Conservation (phyloP, 495 filamentous ascomycete species). For the Viridothelium virens region DNA sequence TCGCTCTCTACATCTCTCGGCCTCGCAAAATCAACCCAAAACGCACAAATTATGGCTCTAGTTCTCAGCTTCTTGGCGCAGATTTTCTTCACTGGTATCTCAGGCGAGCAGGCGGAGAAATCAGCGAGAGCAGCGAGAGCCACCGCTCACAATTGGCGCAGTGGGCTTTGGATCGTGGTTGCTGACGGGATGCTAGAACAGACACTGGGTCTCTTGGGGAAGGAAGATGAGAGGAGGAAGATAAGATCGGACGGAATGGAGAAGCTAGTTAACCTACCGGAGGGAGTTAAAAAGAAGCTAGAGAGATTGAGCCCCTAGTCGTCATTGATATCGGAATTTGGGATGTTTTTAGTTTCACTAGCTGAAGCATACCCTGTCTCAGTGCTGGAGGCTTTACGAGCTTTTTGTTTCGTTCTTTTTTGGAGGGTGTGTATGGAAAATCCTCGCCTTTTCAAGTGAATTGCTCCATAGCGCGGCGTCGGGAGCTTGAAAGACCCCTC, state of each 20-base stretch:
- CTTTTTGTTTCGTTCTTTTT: background rate
- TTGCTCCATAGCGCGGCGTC: background rate
- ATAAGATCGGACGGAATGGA: conserved; percentile 1
- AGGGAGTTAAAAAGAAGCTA: background rate
- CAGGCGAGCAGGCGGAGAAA: conserved; percentile 88
- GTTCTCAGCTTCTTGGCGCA: conserved; percentile 77
- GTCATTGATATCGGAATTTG: background rate
- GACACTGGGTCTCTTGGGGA: conserved; percentile 65
- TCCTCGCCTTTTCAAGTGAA: background rate
- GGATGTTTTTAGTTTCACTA: background rate
- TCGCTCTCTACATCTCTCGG: conserved; percentile 61
- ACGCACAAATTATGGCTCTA: conserved; percentile 70
- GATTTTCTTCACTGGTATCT: conserved; percentile 74
- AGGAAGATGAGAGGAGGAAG: conserved; percentile 43
- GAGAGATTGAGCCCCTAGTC: background rate
- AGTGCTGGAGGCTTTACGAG: background rate
- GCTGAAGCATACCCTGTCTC: background rate
- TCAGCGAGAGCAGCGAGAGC: conserved; percentile 64
- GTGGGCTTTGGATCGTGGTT: conserved; percentile 77
- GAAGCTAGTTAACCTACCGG: background rate
- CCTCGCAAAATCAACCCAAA: conserved; percentile 47
- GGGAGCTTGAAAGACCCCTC: background rate
- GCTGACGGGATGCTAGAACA: conserved; percentile 71
- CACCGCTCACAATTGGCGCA: conserved; percentile 67
- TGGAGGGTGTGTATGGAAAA: background rate